Evolutionary conservation across 345 rosid species (phyloP).

Genomic region (Acer saccharum): DNA sequence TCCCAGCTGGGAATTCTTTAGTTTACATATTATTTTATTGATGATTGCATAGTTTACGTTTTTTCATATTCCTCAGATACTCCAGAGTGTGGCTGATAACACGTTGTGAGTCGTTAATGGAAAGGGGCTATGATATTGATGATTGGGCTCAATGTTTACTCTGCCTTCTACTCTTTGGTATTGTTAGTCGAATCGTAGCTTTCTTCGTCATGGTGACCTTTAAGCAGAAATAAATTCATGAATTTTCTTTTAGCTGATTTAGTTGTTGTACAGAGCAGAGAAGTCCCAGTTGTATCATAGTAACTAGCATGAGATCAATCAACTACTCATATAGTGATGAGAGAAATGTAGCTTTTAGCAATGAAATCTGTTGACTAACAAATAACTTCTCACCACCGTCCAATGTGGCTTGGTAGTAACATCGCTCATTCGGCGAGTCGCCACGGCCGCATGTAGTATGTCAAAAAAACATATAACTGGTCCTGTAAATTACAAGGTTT

Average conservation of each 20-base stretch:
- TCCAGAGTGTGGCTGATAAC: conserved; percentile 71
- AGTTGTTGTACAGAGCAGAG: conserved; percentile 8
- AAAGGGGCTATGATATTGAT: conserved; percentile 53
- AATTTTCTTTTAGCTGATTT: neutral
- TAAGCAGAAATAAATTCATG: conserved; percentile 41
- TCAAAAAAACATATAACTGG: too few relatives aligned
- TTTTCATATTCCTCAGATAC: conserved; percentile 37
- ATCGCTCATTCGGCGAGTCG: too few relatives aligned
- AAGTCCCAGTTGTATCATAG: conserved; percentile 2
- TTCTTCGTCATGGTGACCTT: conserved; percentile 44
- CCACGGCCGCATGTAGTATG: too few relatives aligned
- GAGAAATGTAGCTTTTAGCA: neutral
- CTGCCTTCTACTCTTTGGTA: conserved; percentile 45
- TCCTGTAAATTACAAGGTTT: neutral
- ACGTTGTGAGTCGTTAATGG: conserved; percentile 53
- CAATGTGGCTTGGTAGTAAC: too few relatives aligned
- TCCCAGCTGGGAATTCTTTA: neutral
- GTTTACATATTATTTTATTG: neutral
- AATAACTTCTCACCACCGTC: neutral
- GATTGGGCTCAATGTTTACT: conserved; percentile 56
- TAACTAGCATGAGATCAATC: neutral
- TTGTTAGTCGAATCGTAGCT: conserved; percentile 48
- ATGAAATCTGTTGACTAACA: neutral
- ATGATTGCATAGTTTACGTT: neutral
- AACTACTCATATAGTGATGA: neutral